These are phyloP conservation scores for Grigorovia humatica DNA, from an alignment of 805 yeast genomes.

Conservation along the genomic window DNA sequence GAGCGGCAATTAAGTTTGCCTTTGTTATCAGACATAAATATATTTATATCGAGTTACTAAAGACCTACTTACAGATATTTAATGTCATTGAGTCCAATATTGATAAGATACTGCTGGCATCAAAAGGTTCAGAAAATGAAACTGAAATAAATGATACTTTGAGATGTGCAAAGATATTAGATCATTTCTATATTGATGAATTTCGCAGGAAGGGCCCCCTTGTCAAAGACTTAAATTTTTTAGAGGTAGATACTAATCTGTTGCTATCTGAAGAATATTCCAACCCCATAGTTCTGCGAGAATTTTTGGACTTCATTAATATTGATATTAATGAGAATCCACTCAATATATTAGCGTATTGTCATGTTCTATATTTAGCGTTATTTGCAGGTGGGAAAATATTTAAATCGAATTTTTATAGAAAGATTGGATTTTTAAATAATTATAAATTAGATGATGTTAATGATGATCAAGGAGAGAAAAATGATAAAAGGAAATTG, in stretches of 20 bases:
- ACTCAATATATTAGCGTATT: conserved; percentile 61
- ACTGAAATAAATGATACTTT: conserved; percentile 34
- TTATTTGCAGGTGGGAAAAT: conserved; percentile 79
- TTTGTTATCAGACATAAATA: conserved; percentile 66
- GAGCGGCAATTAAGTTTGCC: conserved; percentile 60
- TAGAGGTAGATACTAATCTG: conserved; percentile 27
- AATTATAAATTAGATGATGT: conserved; percentile 26
- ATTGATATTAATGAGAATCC: conserved; percentile 51
- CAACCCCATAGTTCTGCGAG: conserved; percentile 41
- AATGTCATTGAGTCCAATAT: conserved; percentile 45
- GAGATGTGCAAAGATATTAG: conserved; percentile 35
- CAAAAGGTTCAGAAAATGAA: not conserved
- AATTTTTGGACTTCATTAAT: conserved; percentile 50
- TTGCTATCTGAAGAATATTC: conserved; percentile 20
- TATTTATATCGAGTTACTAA: conserved; percentile 73
- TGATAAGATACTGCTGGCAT: conserved; percentile 12
- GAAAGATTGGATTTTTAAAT: conserved; percentile 66
- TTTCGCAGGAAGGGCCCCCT: conserved; percentile 51
- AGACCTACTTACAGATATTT: conserved; percentile 61
- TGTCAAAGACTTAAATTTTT: conserved; percentile 54
- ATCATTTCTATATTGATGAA: conserved; percentile 58
- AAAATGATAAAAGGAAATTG: conserved; percentile 19
- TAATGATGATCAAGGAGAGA: conserved; percentile 39
- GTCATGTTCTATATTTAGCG: conserved; percentile 79
- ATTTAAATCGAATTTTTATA: conserved; percentile 54